Conservation (phyloP, 352 stramenopile genomes). For the Peronospora farinosa region DNA sequence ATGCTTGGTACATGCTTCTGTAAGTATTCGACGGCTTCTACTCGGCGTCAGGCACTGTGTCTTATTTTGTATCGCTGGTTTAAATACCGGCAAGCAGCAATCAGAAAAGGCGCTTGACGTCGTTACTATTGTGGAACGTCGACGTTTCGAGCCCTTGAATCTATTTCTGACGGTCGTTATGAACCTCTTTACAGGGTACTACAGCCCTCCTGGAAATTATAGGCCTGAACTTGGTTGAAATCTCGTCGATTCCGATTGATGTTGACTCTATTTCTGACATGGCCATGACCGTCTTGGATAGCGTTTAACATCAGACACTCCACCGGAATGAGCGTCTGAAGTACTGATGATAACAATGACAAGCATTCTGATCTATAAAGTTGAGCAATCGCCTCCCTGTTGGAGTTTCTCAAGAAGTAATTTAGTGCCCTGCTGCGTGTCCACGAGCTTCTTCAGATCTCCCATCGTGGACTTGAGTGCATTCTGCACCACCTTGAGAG, state of each 20-base stretch:
- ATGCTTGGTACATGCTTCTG: conserved; percentile 23
- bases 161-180: too few species aligned
- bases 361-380: conserved; percentile 39
- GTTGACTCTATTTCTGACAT: too few species aligned
- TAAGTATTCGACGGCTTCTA: not conserved
- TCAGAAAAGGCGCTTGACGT: conserved; percentile 47
- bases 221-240: not conserved
- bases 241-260: not conserved
- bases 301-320: too few species aligned
- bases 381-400: conserved; percentile 32
- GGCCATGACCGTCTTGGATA: too few species aligned
- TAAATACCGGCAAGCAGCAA: conserved; percentile 35
- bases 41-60: conserved; percentile 34
- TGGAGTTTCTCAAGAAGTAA: conserved; percentile 81
- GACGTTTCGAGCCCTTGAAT: conserved; percentile 28
- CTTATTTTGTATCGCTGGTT: conserved; percentile 43
- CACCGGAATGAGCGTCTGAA: not conserved
- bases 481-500: conserved; percentile 46
- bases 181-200: too few species aligned
- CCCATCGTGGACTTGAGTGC: conserved; percentile 50
- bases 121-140: conserved; percentile 69
- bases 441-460: conserved; percentile 54
- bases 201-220: not conserved
- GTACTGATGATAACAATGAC: conserved; percentile 13
- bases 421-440: conserved; percentile 67